Evolutionary conservation across 331 rosid species (phyloP), one percentile per base, ranked within the genome.

Genomic region (Pyracantha coccinea): DNA sequence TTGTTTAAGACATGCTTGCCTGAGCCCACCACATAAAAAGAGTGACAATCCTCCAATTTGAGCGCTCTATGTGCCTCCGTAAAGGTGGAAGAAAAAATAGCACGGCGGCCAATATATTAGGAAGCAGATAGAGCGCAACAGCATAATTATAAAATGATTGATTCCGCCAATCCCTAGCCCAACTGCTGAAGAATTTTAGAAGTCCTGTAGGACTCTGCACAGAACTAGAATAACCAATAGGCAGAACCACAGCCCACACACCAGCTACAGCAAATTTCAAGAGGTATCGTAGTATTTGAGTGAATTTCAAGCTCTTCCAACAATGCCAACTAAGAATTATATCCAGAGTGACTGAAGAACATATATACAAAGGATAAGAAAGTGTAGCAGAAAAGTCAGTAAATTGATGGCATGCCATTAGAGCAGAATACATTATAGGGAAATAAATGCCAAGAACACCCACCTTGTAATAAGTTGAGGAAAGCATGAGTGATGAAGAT

Each of bases 21-120:
- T 92, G 99, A 85, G 98, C 89, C 99, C 99, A 95, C 99, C 99
- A 92, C 96, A 88, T 90, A 27, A 90, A 47, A 70, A 95, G 82
- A 72, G 97, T 88, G 81, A 89, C 8, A 68, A 89, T 72, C 77
- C 83, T 76, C 83, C 75, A 79, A 68, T 95, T 90, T 60, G 99
- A 92, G 61, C 96, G 90, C 86, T 95, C 99, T 89, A 92, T 45
- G 64, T 24, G 72, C 75, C 90, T 90, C 81, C 97, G 85, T 53
- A 92, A 33, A 76, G 92, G 93, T 71, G 99, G 98, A 82, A 95
- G 97, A 71, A 95, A 85, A 92, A 95, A 95, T 16, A 95, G 57
- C 71, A 90, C 4, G 73, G 83, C 85, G 74, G 97, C 91, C 86
- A 88, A 78, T 54, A 92, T 79, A 73, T 92, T 95, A 77, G 99